Base-by-base conservation (phyloP, 768 basidiomycete genomes). In the Leucocoprinus sp. region DNA sequence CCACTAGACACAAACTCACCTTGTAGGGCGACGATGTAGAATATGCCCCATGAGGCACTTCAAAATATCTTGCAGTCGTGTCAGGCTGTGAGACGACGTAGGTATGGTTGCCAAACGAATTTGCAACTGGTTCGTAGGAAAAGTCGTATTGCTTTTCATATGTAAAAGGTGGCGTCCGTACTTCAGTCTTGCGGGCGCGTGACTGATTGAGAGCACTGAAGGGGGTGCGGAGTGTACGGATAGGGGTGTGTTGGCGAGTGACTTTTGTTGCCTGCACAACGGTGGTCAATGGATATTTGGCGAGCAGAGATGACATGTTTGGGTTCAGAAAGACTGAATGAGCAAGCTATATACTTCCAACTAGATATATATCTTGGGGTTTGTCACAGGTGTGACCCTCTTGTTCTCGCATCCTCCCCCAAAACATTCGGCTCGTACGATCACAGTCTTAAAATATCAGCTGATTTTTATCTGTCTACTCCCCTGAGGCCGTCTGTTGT, bases 41-140 rank as follows among this genome's bases (percentile, higher is more conserved):
- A 59, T 78, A 80, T 4, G 82, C 84, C 52, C 84, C 84, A 8
- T 77, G 74, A 1, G 84, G 84, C n/a, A 87, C 82, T 52, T 74
- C 66, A 54, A 84, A 84, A 24, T 75, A 74, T 34, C 69, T 72
- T 45, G 78, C 59, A 45, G 76, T 65, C 26, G 75, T 70, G 62
- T 85, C 81, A 29, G 84, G 84, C 58, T 82, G 71, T 24, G 81
- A 84, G 51, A 85, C 84, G 51, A 86, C 81, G 55, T 86, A 82
- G 26, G 79, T 81, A 47, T 71, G 78, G 23, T 71, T 69, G 26
- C 76, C 78, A 27, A 65, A 59, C 28, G 61, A 62, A 1, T 71
- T 60, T 17, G 63, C 37, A 48, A 67, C 58, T 1, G 76, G 73
- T 54, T 82, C 78, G 26, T 71, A 56, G 18, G 71, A 65, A 52